These are phyloP conservation scores for Fusarium cyanostomum DNA, from an alignment of 2,329 filamentous ascomycete genomes.

Conservation along the genomic window DNA sequence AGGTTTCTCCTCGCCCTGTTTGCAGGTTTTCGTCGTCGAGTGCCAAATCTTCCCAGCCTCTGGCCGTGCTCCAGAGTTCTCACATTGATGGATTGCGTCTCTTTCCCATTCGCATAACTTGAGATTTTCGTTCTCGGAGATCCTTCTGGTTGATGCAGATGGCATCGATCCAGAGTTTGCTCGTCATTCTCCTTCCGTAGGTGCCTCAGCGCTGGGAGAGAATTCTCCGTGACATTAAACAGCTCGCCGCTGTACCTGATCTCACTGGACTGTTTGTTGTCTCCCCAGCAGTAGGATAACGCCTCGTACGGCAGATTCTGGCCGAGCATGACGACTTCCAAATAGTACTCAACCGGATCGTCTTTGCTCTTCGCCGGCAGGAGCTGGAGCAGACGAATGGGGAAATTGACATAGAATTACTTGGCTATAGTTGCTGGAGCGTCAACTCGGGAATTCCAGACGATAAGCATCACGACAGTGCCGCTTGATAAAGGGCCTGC, in stretches of 20 bases:
- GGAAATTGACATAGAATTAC: neutral
- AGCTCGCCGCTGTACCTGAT: neutral
- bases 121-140: neutral
- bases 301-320: neutral
- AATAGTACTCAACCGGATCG: neutral
- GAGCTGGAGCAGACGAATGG: neutral
- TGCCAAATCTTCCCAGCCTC: neutral
- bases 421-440: neutral
- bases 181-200: neutral
- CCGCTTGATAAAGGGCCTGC: too few relatives aligned
- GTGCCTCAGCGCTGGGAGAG: neutral
- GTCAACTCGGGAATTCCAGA: too few relatives aligned
- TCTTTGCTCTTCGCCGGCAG: neutral
- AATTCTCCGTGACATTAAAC: neutral
- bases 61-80: neutral
- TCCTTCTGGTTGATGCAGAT: neutral
- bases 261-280: neutral
- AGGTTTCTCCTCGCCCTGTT: neutral
- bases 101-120: neutral
- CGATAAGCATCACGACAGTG: too few relatives aligned
- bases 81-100: neutral
- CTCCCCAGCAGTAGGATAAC: constrained; percentile 1
- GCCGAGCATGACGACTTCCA: neutral
- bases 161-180: constrained; percentile 1
- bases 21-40: neutral